These are phyloP conservation scores for Fusarium veterinarium DNA, from an alignment of 2,329 filamentous ascomycete species.

Conservation along the genomic window DNA sequence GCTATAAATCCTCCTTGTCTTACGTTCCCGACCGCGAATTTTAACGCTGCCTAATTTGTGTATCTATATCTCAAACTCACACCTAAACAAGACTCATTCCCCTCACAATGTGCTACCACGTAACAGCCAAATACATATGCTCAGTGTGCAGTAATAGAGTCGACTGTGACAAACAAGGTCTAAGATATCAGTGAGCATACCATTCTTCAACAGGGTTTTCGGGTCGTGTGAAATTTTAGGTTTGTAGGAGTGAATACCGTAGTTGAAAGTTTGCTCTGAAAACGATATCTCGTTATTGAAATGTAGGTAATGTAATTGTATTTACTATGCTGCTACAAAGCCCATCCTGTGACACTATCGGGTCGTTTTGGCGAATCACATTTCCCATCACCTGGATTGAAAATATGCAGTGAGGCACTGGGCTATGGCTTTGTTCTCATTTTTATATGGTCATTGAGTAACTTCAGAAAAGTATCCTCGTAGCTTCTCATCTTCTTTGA, in stretches of 20 bases:
- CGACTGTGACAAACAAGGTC: background rate
- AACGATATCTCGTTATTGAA: background rate
- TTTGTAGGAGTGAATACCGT: background rate
- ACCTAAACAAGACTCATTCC: background rate
- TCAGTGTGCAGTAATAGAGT: background rate
- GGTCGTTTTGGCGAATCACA: background rate
- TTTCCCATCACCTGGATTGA: background rate
- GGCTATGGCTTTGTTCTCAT: accelerated
- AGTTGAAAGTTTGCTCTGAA: background rate
- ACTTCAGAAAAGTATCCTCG: background rate
- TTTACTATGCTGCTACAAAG: background rate
- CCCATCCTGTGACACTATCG: background rate
- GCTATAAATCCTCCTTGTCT: background rate
- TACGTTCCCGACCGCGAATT: background rate
- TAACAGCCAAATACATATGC: constrained; percentile 14
- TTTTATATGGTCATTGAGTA: background rate
- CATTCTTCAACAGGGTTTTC: accelerated
- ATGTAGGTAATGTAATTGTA: background rate
- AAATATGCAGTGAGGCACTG: background rate
- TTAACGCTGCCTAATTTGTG: background rate
- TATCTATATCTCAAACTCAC: no score
- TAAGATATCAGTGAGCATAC: background rate
- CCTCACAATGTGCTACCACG: constrained; percentile 1
- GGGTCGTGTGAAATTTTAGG: background rate
- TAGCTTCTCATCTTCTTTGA: background rate